Evolutionary conservation across 1,139 yeast species (phyloP).

Genomic region (Saccharomyces hybrid): DNA sequence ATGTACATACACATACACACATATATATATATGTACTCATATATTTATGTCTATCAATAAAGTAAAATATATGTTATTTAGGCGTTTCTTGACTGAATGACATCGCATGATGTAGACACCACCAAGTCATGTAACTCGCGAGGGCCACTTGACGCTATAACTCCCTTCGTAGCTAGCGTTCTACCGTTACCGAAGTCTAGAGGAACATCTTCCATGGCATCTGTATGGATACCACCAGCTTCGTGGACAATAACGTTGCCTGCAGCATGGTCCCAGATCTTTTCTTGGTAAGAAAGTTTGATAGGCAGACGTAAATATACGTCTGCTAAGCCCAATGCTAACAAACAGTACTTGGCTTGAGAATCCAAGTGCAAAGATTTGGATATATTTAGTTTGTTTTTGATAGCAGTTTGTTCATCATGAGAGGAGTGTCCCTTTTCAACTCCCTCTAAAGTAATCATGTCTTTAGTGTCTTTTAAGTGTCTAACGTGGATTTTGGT

Average conservation of each 20-base stretch:
- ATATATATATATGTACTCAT: neutral
- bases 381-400: slow-evolving; percentile 50
- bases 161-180: slow-evolving; percentile 74
- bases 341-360: slow-evolving; percentile 89
- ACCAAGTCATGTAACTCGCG: slow-evolving; percentile 50
- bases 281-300: slow-evolving; percentile 69
- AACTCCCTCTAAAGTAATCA: slow-evolving; percentile 83
- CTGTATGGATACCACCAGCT: slow-evolving; percentile 88
- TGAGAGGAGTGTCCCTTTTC: slow-evolving; percentile 95
- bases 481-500: slow-evolving; percentile 29
- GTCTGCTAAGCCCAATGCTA: slow-evolving; percentile 89
- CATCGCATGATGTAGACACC: slow-evolving; percentile 47
- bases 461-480: slow-evolving; percentile 33
- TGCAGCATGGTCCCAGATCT: slow-evolving; percentile 98
- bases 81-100: slow-evolving; percentile 18
- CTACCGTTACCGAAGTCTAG: slow-evolving; percentile 88
- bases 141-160: slow-evolving; percentile 70
- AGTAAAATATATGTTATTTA: neutral
- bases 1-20: neutral
- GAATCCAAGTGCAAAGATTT: slow-evolving; percentile 69
- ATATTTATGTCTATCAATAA: slow-evolving; percentile 1
- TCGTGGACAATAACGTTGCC: slow-evolving; percentile 81
- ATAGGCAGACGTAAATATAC: slow-evolving; percentile 83
- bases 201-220: slow-evolving; percentile 56
- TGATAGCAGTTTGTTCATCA: slow-evolving; percentile 74